Percentiles rank a stretch among this genome's conserved stretches.
Conservation (phyloP, 208 protist genomes). For the Balamuthia mandrillaris region DNA sequence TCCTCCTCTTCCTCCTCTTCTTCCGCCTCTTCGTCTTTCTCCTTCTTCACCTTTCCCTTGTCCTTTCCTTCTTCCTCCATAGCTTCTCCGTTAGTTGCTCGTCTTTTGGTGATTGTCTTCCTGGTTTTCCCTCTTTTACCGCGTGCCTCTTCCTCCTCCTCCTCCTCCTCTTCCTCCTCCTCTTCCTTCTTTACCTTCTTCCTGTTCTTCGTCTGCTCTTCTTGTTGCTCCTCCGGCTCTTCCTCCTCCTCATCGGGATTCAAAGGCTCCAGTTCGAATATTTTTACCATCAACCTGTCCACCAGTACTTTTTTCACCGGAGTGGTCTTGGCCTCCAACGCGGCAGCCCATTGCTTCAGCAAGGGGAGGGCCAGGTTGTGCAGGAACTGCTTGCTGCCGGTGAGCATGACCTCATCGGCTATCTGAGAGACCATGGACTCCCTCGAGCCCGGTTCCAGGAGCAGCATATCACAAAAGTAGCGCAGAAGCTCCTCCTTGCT, state of each 20-base stretch:
- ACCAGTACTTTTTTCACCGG: constrained; percentile 5
- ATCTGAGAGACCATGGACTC: constrained; percentile 26
- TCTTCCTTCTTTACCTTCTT: too few relatives aligned
- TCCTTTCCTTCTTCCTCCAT: background rate
- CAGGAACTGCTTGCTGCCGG: constrained; percentile 26
- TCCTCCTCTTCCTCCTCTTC: constrained; percentile 7
- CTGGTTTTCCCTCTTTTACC: background rate
- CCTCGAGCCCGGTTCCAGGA: constrained; percentile 5
- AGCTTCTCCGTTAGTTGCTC: background rate
- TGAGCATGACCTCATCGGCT: constrained; percentile 30
- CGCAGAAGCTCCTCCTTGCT: background rate
- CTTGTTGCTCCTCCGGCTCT: background rate
- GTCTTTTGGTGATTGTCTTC: background rate
- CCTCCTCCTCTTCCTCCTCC: too few relatives aligned
- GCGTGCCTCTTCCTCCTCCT: too few relatives aligned
- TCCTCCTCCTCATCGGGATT: background rate
- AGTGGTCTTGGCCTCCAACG: background rate
- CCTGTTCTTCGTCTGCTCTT: too few relatives aligned
- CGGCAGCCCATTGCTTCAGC: background rate
- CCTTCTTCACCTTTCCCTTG: background rate
- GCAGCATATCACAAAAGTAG: constrained; percentile 14
- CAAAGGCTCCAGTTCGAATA: constrained; percentile 1
- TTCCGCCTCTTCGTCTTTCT: background rate
- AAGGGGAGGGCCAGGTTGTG: background rate
- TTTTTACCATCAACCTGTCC: constrained; percentile 5